Conservation (phyloP, 305 asterid genomes). For the Solanum hybrid region DNA sequence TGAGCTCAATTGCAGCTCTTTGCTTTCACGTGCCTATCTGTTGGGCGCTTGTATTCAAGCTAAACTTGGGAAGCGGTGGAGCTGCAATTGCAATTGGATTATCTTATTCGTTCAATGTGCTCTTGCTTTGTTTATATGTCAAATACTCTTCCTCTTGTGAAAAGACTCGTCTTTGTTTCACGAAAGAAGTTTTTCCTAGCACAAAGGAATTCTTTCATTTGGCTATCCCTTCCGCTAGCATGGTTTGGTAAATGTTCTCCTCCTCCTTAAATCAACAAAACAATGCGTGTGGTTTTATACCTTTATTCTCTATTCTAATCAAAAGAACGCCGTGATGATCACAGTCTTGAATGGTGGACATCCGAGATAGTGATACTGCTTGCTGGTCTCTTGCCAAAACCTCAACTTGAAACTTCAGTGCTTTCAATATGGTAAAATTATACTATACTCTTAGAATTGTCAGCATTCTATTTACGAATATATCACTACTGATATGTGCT, state of each 20-base stretch:
- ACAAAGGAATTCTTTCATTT: slow-evolving; percentile 32
- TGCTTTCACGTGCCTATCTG: slow-evolving; percentile 35
- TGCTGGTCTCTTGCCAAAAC: slow-evolving; percentile 42
- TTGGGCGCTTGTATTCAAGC: slow-evolving; percentile 42
- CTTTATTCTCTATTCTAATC: background rate
- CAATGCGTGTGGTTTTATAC: background rate
- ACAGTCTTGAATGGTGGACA: slow-evolving; percentile 60
- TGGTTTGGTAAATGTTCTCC: slow-evolving; percentile 38
- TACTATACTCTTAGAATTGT: background rate
- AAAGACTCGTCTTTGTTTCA: slow-evolving; percentile 21
- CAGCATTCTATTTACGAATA: background rate
- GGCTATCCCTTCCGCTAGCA: slow-evolving; percentile 46
- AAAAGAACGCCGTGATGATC: background rate
- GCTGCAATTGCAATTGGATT: slow-evolving; percentile 43
- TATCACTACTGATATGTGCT: background rate
- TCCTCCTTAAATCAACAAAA: background rate
- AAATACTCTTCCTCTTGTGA: slow-evolving; percentile 28
- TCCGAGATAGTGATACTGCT: slow-evolving; percentile 39
- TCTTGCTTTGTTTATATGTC: slow-evolving; percentile 34
- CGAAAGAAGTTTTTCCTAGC: slow-evolving; percentile 19
- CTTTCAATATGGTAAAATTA: slow-evolving; percentile 33
- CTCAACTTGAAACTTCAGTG: slow-evolving; percentile 37
- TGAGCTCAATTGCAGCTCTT: slow-evolving; percentile 35
- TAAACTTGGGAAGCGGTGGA: slow-evolving; percentile 31
- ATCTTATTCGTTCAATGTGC: slow-evolving; percentile 36